Percentiles rank a stretch among this genome's conserved stretches.
Conservation (phyloP, 2,329 filamentous ascomycete genomes). For the Penicillium sclerotiorum region DNA sequence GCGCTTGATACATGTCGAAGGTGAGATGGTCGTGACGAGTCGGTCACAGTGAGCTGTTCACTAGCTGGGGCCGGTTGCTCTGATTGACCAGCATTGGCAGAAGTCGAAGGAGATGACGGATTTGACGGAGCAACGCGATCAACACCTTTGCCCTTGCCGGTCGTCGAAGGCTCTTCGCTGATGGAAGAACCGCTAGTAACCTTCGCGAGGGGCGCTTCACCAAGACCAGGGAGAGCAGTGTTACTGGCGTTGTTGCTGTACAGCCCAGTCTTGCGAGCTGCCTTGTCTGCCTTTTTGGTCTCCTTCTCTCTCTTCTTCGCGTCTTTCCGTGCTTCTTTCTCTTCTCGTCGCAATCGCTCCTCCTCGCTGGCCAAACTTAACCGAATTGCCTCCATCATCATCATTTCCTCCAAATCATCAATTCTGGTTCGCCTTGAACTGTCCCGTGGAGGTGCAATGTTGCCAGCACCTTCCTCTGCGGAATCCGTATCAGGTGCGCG, state of each 20-base stretch:
- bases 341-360: slow-evolving; percentile 81
- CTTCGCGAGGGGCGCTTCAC: slow-evolving; percentile 36
- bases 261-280: slow-evolving; percentile 64
- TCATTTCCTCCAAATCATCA: slow-evolving; percentile 93
- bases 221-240: slow-evolving; percentile 57
- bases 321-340: slow-evolving; percentile 78
- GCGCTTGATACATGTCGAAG: slow-evolving; percentile 83
- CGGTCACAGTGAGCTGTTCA: slow-evolving; percentile 49
- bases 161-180: slow-evolving; percentile 38
- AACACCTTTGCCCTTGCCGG: slow-evolving; percentile 69
- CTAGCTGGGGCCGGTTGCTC: slow-evolving; percentile 26
- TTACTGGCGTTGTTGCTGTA: slow-evolving; percentile 63
- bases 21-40: slow-evolving; percentile 66
- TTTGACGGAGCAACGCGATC: slow-evolving; percentile 52
- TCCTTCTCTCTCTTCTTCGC: slow-evolving; percentile 85
- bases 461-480: slow-evolving; percentile 36
- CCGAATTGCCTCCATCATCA: slow-evolving; percentile 96
- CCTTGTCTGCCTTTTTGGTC: slow-evolving; percentile 72
- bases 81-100: slow-evolving; percentile 11
- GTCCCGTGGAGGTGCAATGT: slow-evolving; percentile 46
- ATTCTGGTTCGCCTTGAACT: slow-evolving; percentile 66
- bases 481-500: slow-evolving; percentile 39
- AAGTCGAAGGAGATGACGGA: slow-evolving; percentile 23
- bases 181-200: slow-evolving; percentile 41
- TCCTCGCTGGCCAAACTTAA: slow-evolving; percentile 90